A percentile compares a stretch with the other conserved stretches of the same genome.
Evolutionary conservation across 768 basidiomycete genomes (phyloP).

Genomic region (Postia placenta): DNA sequence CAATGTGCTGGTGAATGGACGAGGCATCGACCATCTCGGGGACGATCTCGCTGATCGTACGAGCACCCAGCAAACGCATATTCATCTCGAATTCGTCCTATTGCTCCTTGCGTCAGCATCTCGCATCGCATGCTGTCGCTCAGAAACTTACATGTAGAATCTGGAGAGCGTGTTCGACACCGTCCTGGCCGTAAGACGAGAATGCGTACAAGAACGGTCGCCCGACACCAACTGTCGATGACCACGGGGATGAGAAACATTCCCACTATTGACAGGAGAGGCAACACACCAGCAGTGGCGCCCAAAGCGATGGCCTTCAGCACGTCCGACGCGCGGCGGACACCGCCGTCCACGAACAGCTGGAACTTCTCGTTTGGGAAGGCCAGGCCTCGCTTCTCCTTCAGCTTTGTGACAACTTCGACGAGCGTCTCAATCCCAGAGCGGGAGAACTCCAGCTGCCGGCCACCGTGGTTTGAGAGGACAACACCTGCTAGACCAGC

Average conservation of each 20-base stretch:
- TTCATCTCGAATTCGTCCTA: constrained; percentile 99
- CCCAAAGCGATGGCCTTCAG: constrained; percentile 85
- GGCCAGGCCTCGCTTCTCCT: constrained; percentile 52
- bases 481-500: constrained; percentile 41
- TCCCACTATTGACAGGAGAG: constrained; percentile 23
- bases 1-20: constrained; percentile 59
- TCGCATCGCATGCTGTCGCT: constrained; percentile 4
- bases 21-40: constrained; percentile 88
- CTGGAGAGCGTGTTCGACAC: constrained; percentile 76
- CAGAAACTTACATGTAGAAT: constrained; percentile 56
- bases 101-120: not conserved
- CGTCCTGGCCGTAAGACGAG: constrained; percentile 83
- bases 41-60: constrained; percentile 68
- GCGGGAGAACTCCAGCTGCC: constrained; percentile 46
- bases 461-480: constrained; percentile 54
- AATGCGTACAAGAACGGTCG: constrained; percentile 87
- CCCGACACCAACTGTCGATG: constrained; percentile 62
- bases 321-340: constrained; percentile 84
- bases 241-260: constrained; percentile 19
- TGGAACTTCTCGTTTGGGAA: constrained; percentile 82
- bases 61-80: constrained; percentile 86
- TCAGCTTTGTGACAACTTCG: constrained; percentile 64
- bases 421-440: constrained; percentile 46
- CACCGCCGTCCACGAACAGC: constrained; percentile 92
- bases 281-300: constrained; percentile 66